Base-by-base conservation (phyloP, 2,329 filamentous ascomycete species). In the Stromatinia cepivora region DNA sequence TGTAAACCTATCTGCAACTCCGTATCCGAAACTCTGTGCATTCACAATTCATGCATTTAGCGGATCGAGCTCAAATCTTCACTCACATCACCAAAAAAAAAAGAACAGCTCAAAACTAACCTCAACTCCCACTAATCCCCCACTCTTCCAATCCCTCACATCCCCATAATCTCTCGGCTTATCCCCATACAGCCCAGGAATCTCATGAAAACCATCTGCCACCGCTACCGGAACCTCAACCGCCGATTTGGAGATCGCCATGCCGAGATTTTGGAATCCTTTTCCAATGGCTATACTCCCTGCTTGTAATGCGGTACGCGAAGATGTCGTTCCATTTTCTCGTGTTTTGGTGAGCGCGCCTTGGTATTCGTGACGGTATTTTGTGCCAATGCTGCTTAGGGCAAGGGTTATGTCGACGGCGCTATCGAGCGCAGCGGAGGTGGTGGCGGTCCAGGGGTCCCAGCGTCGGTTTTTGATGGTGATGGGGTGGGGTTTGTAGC, bases 241-340 rank as follows among this genome's bases (percentile, higher is more conserved):
- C 8, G 69, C 65, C 2, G 63, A 31, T 48, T 70, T 70, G 15
- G 54, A 31, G n/a, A 67, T 31, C 1, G 50, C 62, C 8, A 46
- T 50, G 1, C 48, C 54, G 25, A 70, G 31, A 8, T 48, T 67
- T 17, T 56, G 34, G 52, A 70, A 56, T 3, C 69, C 69, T 58
- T 61, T 70, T 53, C 68, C 68, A 11, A 62, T 50, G 10, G 69
- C 50, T 22, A 67, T 67, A 20, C 54, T 42, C 4, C 52, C 56
- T 11, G 61, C 61, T n/a, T 64, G 45, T 7, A 64, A 25, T 7
- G 56, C 6, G 22, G 6, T 58, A 15, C 36, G 56, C 22, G 22
- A 15, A 7, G 61, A 64, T 25, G 11, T 52, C 20, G 31, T 15
- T 39, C 17, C 48, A 31, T 20, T 45, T 20, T 52, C 48, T 10